These are phyloP conservation scores for Aureobasidium sp. DNA, from an alignment of 2,329 filamentous ascomycete species.

Conservation along the genomic window DNA sequence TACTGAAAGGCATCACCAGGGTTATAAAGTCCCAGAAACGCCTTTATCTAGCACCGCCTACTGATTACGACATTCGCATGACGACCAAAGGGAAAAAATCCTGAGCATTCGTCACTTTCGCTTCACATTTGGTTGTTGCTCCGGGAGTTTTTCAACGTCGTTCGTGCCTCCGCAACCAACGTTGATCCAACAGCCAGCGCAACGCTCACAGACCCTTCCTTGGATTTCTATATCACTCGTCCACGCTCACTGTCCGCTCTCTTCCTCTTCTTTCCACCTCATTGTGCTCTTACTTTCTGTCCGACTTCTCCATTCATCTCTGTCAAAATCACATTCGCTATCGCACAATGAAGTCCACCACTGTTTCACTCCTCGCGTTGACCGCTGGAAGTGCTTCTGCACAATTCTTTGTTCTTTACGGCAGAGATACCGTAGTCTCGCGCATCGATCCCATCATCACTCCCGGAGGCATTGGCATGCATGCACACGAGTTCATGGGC, in stretches of 20 bases:
- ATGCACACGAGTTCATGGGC: slow-evolving; percentile 65
- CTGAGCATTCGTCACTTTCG: not conserved
- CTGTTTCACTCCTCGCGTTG: not conserved
- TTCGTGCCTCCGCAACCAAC: slow-evolving; percentile 1
- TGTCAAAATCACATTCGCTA: not conserved
- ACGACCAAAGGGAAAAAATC: not conserved
- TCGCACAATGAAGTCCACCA: slow-evolving; percentile 5
- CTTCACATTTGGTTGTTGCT: not conserved
- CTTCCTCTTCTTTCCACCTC: not conserved
- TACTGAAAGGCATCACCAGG: slow-evolving; percentile 5
- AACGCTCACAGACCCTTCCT: slow-evolving; percentile 3
- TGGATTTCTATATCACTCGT: not conserved
- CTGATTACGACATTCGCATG: not conserved
- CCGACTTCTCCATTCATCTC: not conserved
- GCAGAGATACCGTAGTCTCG: slow-evolving; percentile 41
- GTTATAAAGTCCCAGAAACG: not conserved
- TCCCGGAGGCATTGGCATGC: slow-evolving; percentile 52
- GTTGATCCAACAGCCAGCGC: slow-evolving; percentile 7
- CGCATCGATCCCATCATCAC: slow-evolving; percentile 61
- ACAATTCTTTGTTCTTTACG: slow-evolving; percentile 26
- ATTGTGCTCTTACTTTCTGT: not conserved
- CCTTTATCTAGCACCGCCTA: not conserved
- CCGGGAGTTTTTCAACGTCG: slow-evolving; percentile 5
- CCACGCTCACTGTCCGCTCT: not conserved
- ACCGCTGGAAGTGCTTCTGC: slow-evolving; percentile 13